phyloP scores from a whole-genome alignment of 2,329 filamentous ascomycete species.

The Microcera coccophila region DNA sequence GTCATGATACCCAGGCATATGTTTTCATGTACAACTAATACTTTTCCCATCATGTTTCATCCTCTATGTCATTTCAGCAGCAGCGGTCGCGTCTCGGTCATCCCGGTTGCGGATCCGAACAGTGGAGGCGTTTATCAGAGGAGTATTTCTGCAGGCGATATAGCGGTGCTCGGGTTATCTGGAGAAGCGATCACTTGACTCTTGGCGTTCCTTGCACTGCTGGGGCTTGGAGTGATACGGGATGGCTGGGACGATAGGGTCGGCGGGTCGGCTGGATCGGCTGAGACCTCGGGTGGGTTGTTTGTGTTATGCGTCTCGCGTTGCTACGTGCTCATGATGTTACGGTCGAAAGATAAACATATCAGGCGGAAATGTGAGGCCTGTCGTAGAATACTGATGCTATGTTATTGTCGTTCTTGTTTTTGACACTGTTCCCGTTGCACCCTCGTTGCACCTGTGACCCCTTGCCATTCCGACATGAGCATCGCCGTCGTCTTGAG shows the following conservation, averaged over 20 bases:
- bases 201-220: slow-evolving; percentile 6
- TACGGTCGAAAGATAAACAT: slow-evolving; percentile 27
- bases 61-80: slow-evolving; percentile 4
- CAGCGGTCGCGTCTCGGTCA: not conserved
- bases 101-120: slow-evolving; percentile 5
- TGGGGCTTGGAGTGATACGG: slow-evolving; percentile 9
- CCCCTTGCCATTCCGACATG: not conserved
- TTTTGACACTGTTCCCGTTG: too few species aligned
- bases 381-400: slow-evolving; percentile 25
- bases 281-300: slow-evolving; percentile 12
- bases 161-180: slow-evolving; percentile 11
- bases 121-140: slow-evolving; percentile 13
- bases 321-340: slow-evolving; percentile 25
- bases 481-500: not conserved
- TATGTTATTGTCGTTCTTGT: slow-evolving; percentile 3
- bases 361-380: slow-evolving; percentile 9
- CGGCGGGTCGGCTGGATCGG: slow-evolving; percentile 7
- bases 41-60: slow-evolving; percentile 4
- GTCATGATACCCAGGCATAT: slow-evolving; percentile 32
- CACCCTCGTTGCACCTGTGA: too few species aligned
- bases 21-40: slow-evolving; percentile 20
- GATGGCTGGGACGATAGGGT: not conserved
- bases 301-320: slow-evolving; percentile 13
- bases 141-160: slow-evolving; percentile 10
- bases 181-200: slow-evolving; percentile 8